These are phyloP conservation scores for Aspergillus thermomutatus DNA, from an alignment of 2,329 filamentous ascomycete genomes.

Conservation along the genomic window DNA sequence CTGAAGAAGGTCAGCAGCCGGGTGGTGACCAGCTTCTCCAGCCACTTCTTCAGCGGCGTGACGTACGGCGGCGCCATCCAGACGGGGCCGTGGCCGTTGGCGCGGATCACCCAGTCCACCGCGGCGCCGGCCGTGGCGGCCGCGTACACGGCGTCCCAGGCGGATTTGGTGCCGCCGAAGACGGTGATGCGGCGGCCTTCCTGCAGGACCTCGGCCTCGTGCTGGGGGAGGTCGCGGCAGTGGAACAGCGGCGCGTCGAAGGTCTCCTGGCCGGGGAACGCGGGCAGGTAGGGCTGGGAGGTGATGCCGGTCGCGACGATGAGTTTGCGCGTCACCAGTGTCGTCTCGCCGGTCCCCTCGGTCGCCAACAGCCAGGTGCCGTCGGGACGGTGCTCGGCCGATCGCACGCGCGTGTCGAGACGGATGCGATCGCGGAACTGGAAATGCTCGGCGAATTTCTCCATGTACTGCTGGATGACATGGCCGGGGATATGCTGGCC, in stretches of 20 bases:
- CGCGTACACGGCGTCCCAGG: conserved; percentile 61
- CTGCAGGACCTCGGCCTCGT: conserved; percentile 30
- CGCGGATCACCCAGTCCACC: conserved; percentile 43
- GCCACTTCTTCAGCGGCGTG: conserved; percentile 63
- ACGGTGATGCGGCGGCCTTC: conserved; percentile 42
- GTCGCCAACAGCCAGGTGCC: conserved; percentile 36
- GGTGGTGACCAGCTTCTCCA: conserved; percentile 65
- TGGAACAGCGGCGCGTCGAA: conserved; percentile 59
- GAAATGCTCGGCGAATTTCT: conserved; percentile 53
- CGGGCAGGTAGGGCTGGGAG: conserved; percentile 55
- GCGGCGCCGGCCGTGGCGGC: conserved; percentile 52
- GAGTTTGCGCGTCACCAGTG: conserved; percentile 45
- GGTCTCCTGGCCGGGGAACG: conserved; percentile 46
- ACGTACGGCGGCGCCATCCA: conserved; percentile 52
- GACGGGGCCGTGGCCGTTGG: conserved; percentile 39
- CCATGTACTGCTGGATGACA: conserved; percentile 56
- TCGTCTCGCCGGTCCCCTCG: conserved; percentile 16
- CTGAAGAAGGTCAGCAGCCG: conserved; percentile 71
- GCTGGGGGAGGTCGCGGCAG: conserved; percentile 49
- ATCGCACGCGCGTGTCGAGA: conserved; percentile 51
- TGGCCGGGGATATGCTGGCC: conserved; percentile 59
- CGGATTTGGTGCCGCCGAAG: conserved; percentile 60
- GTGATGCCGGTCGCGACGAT: conserved; percentile 62
- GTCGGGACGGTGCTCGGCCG: conserved; percentile 42
- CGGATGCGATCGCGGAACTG: conserved; percentile 48